Evolutionary conservation across 805 yeast species (phyloP).

Genomic region (Metschnikowia reukaufii): DNA sequence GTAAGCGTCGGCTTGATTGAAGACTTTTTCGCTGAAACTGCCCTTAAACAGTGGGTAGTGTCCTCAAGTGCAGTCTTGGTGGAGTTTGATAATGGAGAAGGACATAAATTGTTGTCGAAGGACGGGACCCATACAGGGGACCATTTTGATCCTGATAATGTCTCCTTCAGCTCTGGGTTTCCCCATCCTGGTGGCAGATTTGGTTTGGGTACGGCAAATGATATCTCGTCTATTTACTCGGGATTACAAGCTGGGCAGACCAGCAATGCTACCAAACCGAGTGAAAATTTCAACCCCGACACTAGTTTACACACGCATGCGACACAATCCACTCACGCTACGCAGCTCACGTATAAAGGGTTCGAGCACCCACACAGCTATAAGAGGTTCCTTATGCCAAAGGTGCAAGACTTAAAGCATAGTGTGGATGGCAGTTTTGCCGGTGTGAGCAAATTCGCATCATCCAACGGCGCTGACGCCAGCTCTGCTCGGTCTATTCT

Average conservation of each 20-base stretch:
- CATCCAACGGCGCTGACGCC: slow-evolving; percentile 4
- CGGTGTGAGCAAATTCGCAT: not conserved
- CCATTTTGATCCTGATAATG: not conserved
- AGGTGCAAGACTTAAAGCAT: slow-evolving; percentile 19
- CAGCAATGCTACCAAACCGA: slow-evolving; percentile 1
- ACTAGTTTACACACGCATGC: slow-evolving; percentile 15
- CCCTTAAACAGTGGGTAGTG: slow-evolving; percentile 33
- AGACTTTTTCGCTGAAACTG: slow-evolving; percentile 29
- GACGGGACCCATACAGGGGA: not conserved
- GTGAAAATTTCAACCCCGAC: slow-evolving; percentile 10
- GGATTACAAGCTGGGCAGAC: slow-evolving; percentile 23
- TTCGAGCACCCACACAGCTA: not conserved
- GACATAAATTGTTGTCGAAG: not conserved
- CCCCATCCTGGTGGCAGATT: slow-evolving; percentile 14
- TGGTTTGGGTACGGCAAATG: slow-evolving; percentile 43
- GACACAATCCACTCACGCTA: slow-evolving; percentile 16
- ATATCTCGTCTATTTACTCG: slow-evolving; percentile 42
- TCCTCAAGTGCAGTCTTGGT: slow-evolving; percentile 26
- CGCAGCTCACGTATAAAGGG: slow-evolving; percentile 5
- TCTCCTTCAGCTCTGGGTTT: slow-evolving; percentile 1
- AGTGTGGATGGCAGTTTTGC: slow-evolving; percentile 12
- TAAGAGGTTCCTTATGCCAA: slow-evolving; percentile 12
- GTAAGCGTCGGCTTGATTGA: slow-evolving; percentile 24
- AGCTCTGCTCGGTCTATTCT: slow-evolving; percentile 28
- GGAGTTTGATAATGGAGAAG: slow-evolving; percentile 9